Base-by-base conservation (phyloP, 257 asterid species). In the Jacaranda copaia region DNA sequence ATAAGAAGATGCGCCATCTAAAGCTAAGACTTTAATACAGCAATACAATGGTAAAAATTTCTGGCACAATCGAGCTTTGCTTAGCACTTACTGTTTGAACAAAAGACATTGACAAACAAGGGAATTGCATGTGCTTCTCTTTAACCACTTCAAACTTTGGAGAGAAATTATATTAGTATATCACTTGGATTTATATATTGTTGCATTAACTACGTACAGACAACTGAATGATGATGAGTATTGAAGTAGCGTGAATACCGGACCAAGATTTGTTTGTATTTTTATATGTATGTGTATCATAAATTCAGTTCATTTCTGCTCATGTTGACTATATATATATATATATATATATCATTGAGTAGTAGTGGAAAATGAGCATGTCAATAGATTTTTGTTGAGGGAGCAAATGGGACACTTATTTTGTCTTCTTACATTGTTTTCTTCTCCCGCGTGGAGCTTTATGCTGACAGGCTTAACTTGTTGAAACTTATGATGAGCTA, bases 241-340 rank as follows among this genome's bases (percentile, higher is more conserved):
- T 57, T 77, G 68, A 80, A 69, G 60, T 51, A 58, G 75, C 91
- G 89, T 84, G 89, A 86, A 81, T 73, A 78, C 56, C 89, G 91
- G 91, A 85, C 67, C 77, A 72, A 75, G 56, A 69, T 61, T 45
- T 68, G 65, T 43, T 5, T 48, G n/a, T 57, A 12, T 74, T 10
- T 6, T 9, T 57, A 60, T 16, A 39, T 20, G 16, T 65, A 65
- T 32, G 25, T 59, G 14, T 32, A 52, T 73, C 1, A 38, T 52
- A 59, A 70, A 64, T 70, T 68, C 19, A 67, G 80, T 75, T 61
- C 36, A 77, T 63, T 38, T 60, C 56, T 79, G 69, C 15, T 51
- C 76, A 65, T 82, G 67, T 81, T 85, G 85, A 85, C 84, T 61
- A 73, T 42, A 62, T 77, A n/a, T n/a, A n/a, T n/a, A n/a, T n/a